Evolutionary conservation across 257 asterid species (phyloP), one percentile per base, ranked within the genome.

Genomic region (Orobanche coerulescens): DNA sequence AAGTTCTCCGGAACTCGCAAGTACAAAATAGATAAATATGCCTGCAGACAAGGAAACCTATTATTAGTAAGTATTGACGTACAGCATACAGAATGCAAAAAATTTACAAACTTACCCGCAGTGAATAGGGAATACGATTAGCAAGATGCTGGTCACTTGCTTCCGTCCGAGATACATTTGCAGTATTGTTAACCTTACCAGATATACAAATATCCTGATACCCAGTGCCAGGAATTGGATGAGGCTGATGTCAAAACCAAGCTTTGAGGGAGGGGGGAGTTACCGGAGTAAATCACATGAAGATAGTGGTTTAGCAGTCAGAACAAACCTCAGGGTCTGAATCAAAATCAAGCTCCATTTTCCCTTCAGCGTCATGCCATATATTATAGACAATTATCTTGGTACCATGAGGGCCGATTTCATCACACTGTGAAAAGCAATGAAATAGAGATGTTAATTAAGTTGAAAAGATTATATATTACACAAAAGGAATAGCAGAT

Each of bases 11-110:
- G 89, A 59, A 72, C 61, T 49, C 68, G 83, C 75, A 85, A 65
- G 74, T 91, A 91, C 68, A 91, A 73, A 65, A 91, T 58, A 47
- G 98, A 88, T 69, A 88, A 74, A 72, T 91, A 91, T 50, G 88
- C 92, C 98, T 88, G 91, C 65, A 68, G 58, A 33, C 44, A 68
- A 50, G 58, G 71, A 50, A 61, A 6, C 25, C 42, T 49, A 24
- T 34, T n/a, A 46, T 76, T 58, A 72, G 67, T 48, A 53, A 58
- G 60, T 64, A 48, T 16, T 64, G 36, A 24, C 11, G 52, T 59
- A 48, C 22, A 24, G 4, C n/a, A 10, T 43, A 18, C 25, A 54
- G 68, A 36, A 61, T 62, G 44, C 62, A 56, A 23, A 53, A 68
- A 60, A 23, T 13, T 26, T 56, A 65, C 52, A 61, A 73, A 78